Evolutionary conservation across 192 early-diverging fungal species (phyloP), one percentile per base, ranked within the genome.

Genomic region (Phlyctochytrium arcticum): DNA sequence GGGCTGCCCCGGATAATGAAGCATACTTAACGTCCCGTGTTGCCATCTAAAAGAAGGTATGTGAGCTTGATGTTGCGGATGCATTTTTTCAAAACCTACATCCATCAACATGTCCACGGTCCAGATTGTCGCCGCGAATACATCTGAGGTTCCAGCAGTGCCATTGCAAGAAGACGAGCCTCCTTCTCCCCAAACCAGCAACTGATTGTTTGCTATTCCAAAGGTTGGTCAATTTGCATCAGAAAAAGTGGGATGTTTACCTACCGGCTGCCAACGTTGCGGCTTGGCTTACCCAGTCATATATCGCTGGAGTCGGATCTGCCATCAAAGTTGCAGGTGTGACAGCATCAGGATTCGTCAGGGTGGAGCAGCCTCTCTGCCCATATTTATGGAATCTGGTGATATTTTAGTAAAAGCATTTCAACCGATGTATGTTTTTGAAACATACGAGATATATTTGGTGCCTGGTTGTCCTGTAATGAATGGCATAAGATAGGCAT

Each of bases 301-400:
- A 66, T 39, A 57, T 54, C 5, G 42, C 54, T 26, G 54, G 51
- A 12, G 21, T 26, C 15, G 64, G 64, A n/a, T 55, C 54, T 8
- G 29, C 29, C 54, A 66, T 33, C 29, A 66, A 34, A 27, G 54
- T 66, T 15, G 32, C 5, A 10, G 54, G 54, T 4, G 64, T 66
- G 17, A 66, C 64, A 6, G 64, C 64, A 46, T 66, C 27, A n/a
- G 64, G 64, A 30, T 66, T 56, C 15, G 64, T 66, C 6, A 10
- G 5, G 8, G 44, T 57, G 8, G 64, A 66, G 47, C 64, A 66
- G 4, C 64, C 64, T 12, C 32, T 35, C 32, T 57, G 36, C 3
- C 64, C 64, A 37, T 66, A 66, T 47, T 66, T 66, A 46, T 66
- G 64, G 26, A 66, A 66, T 47, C 64, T 66, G 61, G 12, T 53